Conservation (phyloP, 495 filamentous ascomycete genomes). For the Penicillium roqueforti region DNA sequence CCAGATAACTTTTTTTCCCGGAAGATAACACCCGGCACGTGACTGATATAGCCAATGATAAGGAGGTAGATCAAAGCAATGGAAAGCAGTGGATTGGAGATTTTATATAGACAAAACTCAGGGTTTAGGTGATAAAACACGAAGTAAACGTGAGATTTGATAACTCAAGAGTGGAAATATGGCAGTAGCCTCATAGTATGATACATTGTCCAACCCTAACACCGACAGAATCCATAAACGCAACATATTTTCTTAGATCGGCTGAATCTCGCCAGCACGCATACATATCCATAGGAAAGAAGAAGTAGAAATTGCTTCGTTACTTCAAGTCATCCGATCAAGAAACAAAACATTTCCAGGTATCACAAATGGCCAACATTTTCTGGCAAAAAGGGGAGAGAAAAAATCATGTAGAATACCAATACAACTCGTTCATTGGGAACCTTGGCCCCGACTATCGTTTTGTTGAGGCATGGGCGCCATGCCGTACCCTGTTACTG, state of each 20-base stretch:
- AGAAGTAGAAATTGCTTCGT: background rate
- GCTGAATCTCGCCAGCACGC: background rate
- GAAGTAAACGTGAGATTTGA: background rate
- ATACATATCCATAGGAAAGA: background rate
- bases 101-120: background rate
- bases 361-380: background rate
- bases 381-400: background rate
- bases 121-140: background rate
- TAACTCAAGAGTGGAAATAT: slow-evolving; percentile 9
- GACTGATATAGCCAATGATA: background rate
- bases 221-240: background rate
- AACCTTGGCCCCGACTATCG: slow-evolving; percentile 13
- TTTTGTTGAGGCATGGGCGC: slow-evolving; percentile 15
- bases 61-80: background rate
- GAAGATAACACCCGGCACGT: background rate
- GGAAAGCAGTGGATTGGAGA: background rate
- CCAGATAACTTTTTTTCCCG: background rate
- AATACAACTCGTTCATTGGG: background rate
- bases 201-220: background rate
- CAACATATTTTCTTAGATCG: background rate
- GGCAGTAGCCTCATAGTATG: background rate
- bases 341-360: background rate
- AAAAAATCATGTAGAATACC: slow-evolving; percentile 2
- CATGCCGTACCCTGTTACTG: slow-evolving; percentile 13
- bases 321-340: background rate